Evolutionary conservation across 2,329 filamentous ascomycete species (phyloP), one percentile per base, ranked within the genome.

Genomic region (Colletotrichum orchidophilum): DNA sequence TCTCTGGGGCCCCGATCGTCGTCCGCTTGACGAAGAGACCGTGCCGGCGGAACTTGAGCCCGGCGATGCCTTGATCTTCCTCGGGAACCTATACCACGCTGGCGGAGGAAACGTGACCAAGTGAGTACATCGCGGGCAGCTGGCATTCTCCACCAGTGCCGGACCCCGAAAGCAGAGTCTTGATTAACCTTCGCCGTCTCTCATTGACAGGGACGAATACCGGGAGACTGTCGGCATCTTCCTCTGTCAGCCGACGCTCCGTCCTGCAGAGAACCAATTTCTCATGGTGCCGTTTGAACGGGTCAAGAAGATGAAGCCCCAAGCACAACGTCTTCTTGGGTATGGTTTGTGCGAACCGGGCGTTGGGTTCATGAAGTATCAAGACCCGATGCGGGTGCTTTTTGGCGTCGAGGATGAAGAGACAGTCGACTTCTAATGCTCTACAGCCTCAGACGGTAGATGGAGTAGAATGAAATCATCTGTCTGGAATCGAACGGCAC

Each of bases 51-150:
- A 59, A 21, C 35, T 84, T 15, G 79, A 82, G 12, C 72, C 79
- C 5, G 81, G 82, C 2, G 82, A 83, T 39, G 80, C 81, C 5
- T 76, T 81, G 49, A 78, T 83, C 27, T 81, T 84, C 54, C 64
- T 83, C 1, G 82, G 81, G 1, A 81, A 81, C n/a, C 65, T 80
- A 13, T 83, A 83, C 62, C 82, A 84, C 52, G 82, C 80, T 0
- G 82, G 82, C 1, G 82, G 82, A 2, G 76, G 77, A 8, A 84
- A 84, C 63, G 68, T 72, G 6, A 81, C 75, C 33, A 24, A 31
- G 54, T 57, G 5, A 24, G 39, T 46, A 4, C 39, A 21, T 9
- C 18, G 39, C 6, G 39, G 1, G 6, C 15, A 42, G 39, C 7
- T n/a, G n/a, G 39, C 11, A 4, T 27, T 11, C 5, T 12, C n/a